phyloP scores from a whole-genome alignment of 495 filamentous ascomycete genomes.

The Aspergillus ellipticus region DNA sequence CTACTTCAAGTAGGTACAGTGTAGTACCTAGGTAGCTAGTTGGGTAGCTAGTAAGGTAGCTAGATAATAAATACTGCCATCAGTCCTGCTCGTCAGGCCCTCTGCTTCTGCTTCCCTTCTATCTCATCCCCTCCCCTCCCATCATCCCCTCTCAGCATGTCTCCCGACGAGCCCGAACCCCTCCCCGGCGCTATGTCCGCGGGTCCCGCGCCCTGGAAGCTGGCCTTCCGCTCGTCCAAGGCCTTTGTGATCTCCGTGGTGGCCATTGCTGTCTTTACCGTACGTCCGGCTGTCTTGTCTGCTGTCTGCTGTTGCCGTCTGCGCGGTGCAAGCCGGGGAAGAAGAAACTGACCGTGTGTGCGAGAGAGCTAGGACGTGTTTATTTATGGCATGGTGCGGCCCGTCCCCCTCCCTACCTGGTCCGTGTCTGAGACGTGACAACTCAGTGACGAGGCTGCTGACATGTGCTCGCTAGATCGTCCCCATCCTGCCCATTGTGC shows the following conservation, averaged over 20 bases:
- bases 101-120: too few relatives aligned
- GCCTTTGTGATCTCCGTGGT: constrained; percentile 48
- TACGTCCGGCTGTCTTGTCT: constrained; percentile 12
- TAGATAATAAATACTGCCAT: too few relatives aligned
- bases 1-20: too few relatives aligned
- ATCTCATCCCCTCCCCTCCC: too few relatives aligned
- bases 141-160: background rate
- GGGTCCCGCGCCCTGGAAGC: constrained; percentile 17
- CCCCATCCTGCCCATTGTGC: constrained; percentile 72
- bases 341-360: too few relatives aligned
- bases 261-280: constrained; percentile 51
- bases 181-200: background rate
- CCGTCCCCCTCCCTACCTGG: background rate
- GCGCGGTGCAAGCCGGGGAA: too few relatives aligned
- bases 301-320: background rate
- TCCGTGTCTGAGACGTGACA: too few relatives aligned
- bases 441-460: too few relatives aligned
- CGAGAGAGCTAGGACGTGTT: constrained; percentile 57
- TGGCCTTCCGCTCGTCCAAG: constrained; percentile 32
- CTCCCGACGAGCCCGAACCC: background rate
- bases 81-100: too few relatives aligned
- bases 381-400: constrained; percentile 65
- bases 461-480: constrained; percentile 64
- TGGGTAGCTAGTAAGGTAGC: too few relatives aligned
- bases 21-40: too few relatives aligned